These are phyloP conservation scores for Penicillium canariense DNA, from an alignment of 495 filamentous ascomycete species.

Conservation along the genomic window DNA sequence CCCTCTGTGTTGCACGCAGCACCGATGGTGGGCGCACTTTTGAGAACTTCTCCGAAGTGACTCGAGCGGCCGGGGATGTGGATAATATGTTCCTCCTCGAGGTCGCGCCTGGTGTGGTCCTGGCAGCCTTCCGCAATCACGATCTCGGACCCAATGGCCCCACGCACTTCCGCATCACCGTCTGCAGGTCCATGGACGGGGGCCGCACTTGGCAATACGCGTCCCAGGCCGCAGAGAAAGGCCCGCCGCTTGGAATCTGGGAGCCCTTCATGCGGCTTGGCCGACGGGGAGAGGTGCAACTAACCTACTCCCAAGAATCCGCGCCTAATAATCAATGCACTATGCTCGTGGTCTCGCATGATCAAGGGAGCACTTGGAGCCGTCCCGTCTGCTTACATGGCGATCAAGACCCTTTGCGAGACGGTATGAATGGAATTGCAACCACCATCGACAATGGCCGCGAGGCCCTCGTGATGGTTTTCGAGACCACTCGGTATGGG, in stretches of 20 bases:
- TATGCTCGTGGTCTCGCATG: slow-evolving; percentile 53
- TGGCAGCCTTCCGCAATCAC: slow-evolving; percentile 62
- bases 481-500: slow-evolving; percentile 53
- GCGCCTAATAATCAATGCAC: slow-evolving; percentile 57
- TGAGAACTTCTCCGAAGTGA: slow-evolving; percentile 37
- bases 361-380: slow-evolving; percentile 54
- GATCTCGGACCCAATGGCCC: slow-evolving; percentile 38
- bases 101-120: slow-evolving; percentile 45
- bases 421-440: slow-evolving; percentile 62
- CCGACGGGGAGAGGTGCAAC: slow-evolving; percentile 48
- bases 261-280: slow-evolving; percentile 59
- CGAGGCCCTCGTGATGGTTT: slow-evolving; percentile 53
- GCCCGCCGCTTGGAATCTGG: slow-evolving; percentile 52
- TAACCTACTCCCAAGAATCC: slow-evolving; percentile 59
- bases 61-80: slow-evolving; percentile 45
- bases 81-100: slow-evolving; percentile 61
- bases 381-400: slow-evolving; percentile 47
- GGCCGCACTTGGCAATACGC: slow-evolving; percentile 54
- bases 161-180: slow-evolving; percentile 58
- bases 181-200: slow-evolving; percentile 55
- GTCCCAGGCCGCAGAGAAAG: slow-evolving; percentile 49
- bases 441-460: slow-evolving; percentile 39
- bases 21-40: slow-evolving; percentile 39
- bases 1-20: slow-evolving; percentile 36
- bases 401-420: slow-evolving; percentile 40